Evolutionary conservation across 2,329 filamentous ascomycete genomes (phyloP).

Genomic region (Penicillium sp.): DNA sequence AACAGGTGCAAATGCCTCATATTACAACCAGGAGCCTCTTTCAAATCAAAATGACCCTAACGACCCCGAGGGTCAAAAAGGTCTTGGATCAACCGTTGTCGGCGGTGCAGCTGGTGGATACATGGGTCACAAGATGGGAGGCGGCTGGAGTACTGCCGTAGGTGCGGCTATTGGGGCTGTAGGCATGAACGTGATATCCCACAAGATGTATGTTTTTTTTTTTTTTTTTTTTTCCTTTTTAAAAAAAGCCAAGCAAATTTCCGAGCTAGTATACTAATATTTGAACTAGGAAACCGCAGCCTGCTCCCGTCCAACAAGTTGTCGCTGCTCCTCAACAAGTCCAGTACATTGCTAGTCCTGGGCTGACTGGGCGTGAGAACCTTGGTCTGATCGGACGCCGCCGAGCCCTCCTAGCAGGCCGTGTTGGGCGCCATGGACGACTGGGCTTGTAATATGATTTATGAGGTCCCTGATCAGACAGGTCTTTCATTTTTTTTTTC

Average conservation of each 20-base stretch:
- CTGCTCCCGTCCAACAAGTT: constrained; percentile 36
- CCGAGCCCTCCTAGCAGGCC: neutral
- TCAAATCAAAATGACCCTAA: neutral
- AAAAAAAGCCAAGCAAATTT: too few species aligned
- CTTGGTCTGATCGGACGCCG: neutral
- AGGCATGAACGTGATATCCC: constrained; percentile 21
- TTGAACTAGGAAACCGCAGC: constrained; percentile 37
- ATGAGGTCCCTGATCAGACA: neutral
- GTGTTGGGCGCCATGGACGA: neutral
- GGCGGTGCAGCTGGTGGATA: constrained; percentile 27
- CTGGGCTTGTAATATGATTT: neutral
- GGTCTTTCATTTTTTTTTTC: too few species aligned
- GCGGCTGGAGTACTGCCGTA: constrained; percentile 22
- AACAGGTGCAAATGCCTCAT: neutral
- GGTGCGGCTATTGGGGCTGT: constrained; percentile 25
- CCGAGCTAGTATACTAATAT: neutral
- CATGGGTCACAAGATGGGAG: constrained; percentile 23
- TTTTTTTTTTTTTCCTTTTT: too few species aligned
- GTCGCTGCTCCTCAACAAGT: neutral
- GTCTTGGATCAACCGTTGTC: constrained; percentile 24
- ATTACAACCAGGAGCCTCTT: neutral
- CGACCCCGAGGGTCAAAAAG: constrained; percentile 19
- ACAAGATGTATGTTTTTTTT: constrained; percentile 27
- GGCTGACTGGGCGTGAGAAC: neutral
- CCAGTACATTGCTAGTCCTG: neutral